These are phyloP conservation scores for Metschnikowia peoriensis DNA, from an alignment of 805 yeast genomes.

Conservation along the genomic window DNA sequence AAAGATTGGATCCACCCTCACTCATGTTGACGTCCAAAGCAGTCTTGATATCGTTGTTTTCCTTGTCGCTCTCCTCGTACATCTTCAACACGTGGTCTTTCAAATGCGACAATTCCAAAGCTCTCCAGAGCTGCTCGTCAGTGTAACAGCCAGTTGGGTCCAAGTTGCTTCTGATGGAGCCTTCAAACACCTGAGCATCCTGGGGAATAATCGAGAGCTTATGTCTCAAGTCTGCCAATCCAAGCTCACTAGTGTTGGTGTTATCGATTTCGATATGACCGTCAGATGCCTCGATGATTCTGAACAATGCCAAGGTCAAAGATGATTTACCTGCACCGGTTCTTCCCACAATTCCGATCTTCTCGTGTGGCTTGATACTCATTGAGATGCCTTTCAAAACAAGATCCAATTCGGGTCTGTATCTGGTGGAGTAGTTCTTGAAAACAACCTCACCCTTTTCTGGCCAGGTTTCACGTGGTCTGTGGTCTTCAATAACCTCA, in stretches of 20 bases:
- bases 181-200: slow-evolving; percentile 47
- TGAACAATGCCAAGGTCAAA: slow-evolving; percentile 41
- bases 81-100: slow-evolving; percentile 40
- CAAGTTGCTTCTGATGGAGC: slow-evolving; percentile 39
- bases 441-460: slow-evolving; percentile 36
- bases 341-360: slow-evolving; percentile 45
- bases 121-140: slow-evolving; percentile 42
- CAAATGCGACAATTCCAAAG: slow-evolving; percentile 42
- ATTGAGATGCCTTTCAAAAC: slow-evolving; percentile 41
- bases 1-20: slow-evolving; percentile 50
- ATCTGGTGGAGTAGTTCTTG: slow-evolving; percentile 39
- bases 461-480: slow-evolving; percentile 54
- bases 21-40: slow-evolving; percentile 34
- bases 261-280: slow-evolving; percentile 39
- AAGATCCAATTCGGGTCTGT: slow-evolving; percentile 45
- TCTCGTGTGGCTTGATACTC: slow-evolving; percentile 37
- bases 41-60: slow-evolving; percentile 19
- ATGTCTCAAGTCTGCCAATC: slow-evolving; percentile 43
- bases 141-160: slow-evolving; percentile 38
- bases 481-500: slow-evolving; percentile 53
- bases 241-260: slow-evolving; percentile 34
- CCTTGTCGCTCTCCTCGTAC: slow-evolving; percentile 32
- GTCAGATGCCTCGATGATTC: slow-evolving; percentile 40
- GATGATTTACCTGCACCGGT: slow-evolving; percentile 49
- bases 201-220: slow-evolving; percentile 45